Evolutionary conservation across 345 rosid species (phyloP).

Genomic region (Clausena lansium): DNA sequence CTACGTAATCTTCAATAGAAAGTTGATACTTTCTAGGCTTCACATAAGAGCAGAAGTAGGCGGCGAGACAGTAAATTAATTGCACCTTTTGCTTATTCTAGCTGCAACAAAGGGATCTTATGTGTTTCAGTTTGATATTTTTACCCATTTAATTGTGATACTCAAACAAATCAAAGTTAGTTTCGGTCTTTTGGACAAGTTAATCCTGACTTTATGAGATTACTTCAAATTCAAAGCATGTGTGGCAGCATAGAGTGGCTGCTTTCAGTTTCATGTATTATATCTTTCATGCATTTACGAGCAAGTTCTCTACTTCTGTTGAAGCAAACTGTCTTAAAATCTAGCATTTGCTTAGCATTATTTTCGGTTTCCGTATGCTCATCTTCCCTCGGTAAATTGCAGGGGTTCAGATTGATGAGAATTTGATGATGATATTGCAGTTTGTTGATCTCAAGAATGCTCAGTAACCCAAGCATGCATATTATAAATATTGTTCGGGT

Average conservation of each 20-base stretch:
- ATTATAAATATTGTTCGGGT: too few species aligned
- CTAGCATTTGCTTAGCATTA: neutral
- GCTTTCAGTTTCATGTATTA: neutral
- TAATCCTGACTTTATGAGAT: too few species aligned
- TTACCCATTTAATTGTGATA: neutral
- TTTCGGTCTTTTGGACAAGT: too few species aligned
- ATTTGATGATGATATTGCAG: too few species aligned
- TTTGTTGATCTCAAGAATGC: too few species aligned
- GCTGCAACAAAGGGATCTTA: neutral
- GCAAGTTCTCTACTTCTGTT: neutral
- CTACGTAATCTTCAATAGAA: neutral
- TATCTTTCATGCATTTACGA: neutral
- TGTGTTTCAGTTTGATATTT: neutral
- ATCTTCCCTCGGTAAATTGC: neutral
- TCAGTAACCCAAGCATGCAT: too few species aligned
- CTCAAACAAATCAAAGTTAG: neutral
- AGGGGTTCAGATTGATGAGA: too few species aligned
- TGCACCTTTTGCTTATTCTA: too few species aligned
- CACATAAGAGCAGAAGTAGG: neutral
- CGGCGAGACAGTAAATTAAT: too few species aligned
- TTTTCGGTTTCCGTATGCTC: neutral
- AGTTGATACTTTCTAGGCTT: neutral
- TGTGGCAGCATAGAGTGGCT: neutral
- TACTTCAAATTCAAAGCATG: neutral
- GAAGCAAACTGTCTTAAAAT: neutral